Evolutionary conservation across 305 asterid genomes (phyloP).

Genomic region (Fraxinus baroniana): DNA sequence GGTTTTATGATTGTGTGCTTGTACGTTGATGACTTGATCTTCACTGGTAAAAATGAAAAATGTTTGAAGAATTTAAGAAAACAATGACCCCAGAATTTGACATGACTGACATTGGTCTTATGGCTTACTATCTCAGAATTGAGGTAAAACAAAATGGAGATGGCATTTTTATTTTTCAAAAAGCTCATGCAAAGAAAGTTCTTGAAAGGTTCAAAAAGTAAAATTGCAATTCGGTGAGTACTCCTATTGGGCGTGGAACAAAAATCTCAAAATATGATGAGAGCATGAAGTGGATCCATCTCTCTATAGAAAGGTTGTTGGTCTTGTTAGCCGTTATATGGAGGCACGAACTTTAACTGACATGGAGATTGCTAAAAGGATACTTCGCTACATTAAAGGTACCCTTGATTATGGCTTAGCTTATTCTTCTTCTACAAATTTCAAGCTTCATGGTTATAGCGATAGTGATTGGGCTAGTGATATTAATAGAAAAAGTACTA

Average conservation of each 20-base stretch:
- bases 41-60: too few species aligned
- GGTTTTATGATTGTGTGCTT: not conserved
- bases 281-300: not conserved
- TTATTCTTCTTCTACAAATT: not conserved
- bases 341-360: not conserved
- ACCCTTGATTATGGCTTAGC: not conserved
- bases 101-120: not conserved
- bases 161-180: not conserved
- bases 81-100: not conserved
- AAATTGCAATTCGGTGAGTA: not conserved
- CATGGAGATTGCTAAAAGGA: not conserved
- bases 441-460: not conserved
- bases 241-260: not conserved
- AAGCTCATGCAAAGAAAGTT: too few species aligned
- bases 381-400: not conserved
- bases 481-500: too few species aligned
- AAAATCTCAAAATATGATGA: too few species aligned
- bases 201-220: not conserved
- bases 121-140: not conserved
- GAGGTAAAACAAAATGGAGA: not conserved
- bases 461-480: not conserved
- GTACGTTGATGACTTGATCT: not conserved
- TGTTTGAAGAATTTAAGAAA: not conserved
- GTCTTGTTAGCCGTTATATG: not conserved
- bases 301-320: not conserved